phyloP scores from a whole-genome alignment of 2,329 filamentous ascomycete genomes.

The Macrophomina tecta region DNA sequence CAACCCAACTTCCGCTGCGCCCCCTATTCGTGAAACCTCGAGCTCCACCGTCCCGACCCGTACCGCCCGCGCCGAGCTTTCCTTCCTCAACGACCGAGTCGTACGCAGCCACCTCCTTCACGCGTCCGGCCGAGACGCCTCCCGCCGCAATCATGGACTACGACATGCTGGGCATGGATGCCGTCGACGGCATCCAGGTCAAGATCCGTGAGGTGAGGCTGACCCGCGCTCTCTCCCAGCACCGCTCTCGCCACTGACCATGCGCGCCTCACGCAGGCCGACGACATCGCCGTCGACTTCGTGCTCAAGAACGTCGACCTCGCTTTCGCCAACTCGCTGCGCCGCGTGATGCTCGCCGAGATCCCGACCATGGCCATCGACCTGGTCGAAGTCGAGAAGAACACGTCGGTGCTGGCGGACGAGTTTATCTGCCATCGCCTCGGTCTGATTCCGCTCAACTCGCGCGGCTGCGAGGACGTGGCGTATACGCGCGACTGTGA shows the following conservation, averaged over 20 bases:
- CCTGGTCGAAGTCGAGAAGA: slow-evolving; percentile 87
- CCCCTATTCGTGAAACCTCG: not conserved
- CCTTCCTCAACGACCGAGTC: not conserved
- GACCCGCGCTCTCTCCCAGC: slow-evolving; percentile 30
- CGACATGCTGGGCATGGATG: slow-evolving; percentile 51
- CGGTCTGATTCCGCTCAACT: slow-evolving; percentile 85
- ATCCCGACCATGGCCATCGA: slow-evolving; percentile 95
- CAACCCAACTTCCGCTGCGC: slow-evolving; percentile 1
- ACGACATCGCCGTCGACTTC: slow-evolving; percentile 84
- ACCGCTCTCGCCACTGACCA: not conserved
- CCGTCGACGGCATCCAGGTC: slow-evolving; percentile 54
- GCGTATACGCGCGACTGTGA: slow-evolving; percentile 93
- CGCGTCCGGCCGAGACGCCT: slow-evolving; percentile 19
- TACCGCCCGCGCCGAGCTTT: slow-evolving; percentile 5
- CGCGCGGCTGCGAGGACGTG: slow-evolving; percentile 80
- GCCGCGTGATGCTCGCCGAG: slow-evolving; percentile 89
- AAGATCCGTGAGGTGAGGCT: slow-evolving; percentile 51
- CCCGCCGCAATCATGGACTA: slow-evolving; percentile 53
- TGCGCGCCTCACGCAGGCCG: slow-evolving; percentile 64
- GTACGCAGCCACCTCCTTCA: slow-evolving; percentile 19
- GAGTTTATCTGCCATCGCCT: slow-evolving; percentile 95
- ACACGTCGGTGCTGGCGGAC: slow-evolving; percentile 94
- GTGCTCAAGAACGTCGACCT: slow-evolving; percentile 88
- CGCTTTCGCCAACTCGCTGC: slow-evolving; percentile 89
- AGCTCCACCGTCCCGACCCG: not conserved